Percentiles rank a stretch among this genome's conserved stretches.
Conservation (phyloP, 164 flowering plant genomes). For the Magnolia officinalis region DNA sequence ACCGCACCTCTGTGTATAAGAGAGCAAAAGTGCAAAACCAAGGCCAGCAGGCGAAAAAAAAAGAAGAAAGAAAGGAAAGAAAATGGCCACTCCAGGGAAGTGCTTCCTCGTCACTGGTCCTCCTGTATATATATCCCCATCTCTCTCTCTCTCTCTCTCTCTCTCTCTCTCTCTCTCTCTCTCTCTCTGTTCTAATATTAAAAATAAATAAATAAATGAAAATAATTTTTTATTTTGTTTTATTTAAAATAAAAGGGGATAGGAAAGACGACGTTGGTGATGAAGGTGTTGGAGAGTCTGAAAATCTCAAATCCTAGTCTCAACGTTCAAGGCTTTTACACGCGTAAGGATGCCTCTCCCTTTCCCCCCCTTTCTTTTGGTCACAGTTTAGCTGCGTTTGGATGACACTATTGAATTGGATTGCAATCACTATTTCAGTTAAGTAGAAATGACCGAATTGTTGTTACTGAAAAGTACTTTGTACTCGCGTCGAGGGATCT, state of each 20-base stretch:
- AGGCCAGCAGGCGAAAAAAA: neutral
- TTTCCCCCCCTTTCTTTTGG: neutral
- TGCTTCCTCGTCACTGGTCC: slow-evolving; percentile 15
- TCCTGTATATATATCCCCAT: neutral
- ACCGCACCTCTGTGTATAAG: too few relatives aligned
- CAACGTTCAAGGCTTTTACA: slow-evolving; percentile 74
- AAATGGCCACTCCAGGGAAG: slow-evolving; percentile 11
- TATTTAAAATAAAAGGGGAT: slow-evolving; percentile 46
- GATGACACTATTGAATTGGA: too few relatives aligned
- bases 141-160: too few relatives aligned
- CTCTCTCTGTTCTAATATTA: too few relatives aligned
- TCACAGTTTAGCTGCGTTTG: too few relatives aligned
- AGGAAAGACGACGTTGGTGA: slow-evolving; percentile 71
- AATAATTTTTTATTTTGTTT: neutral
- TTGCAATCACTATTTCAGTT: too few relatives aligned
- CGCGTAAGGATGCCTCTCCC: slow-evolving; percentile 35
- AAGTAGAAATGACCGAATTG: too few relatives aligned
- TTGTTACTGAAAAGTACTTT: too few relatives aligned
- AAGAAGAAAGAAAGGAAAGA: neutral
- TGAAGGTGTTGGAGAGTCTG: slow-evolving; percentile 54
- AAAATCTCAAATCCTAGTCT: slow-evolving; percentile 52
- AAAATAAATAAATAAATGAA: neutral
- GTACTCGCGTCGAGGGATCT: too few relatives aligned
- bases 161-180: too few relatives aligned
- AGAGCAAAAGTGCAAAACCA: too few relatives aligned